These are phyloP conservation scores for Cryptococcus floricola DNA, from an alignment of 1,284 basidiomycete species.

Conservation along the genomic window DNA sequence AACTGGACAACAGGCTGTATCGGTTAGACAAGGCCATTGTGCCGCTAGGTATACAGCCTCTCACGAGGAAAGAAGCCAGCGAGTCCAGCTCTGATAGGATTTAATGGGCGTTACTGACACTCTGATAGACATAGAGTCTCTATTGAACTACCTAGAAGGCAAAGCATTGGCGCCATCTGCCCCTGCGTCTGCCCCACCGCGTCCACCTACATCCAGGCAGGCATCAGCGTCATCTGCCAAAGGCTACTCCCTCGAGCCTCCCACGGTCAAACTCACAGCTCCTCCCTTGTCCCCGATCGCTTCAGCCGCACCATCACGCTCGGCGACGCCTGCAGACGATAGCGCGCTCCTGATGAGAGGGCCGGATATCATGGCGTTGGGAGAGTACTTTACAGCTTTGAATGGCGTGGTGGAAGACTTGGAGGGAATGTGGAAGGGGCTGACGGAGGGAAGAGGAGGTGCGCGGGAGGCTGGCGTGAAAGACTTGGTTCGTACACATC, in stretches of 20 bases:
- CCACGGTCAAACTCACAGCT: slow-evolving; percentile 3
- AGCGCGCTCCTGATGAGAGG: slow-evolving; percentile 33
- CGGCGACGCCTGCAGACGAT: slow-evolving; percentile 32
- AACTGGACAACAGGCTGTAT: slow-evolving; percentile 45
- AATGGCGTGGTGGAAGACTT: slow-evolving; percentile 42
- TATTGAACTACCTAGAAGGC: slow-evolving; percentile 17
- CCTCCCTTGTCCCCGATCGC: slow-evolving; percentile 16
- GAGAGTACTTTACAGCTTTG: slow-evolving; percentile 41
- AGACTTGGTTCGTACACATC: slow-evolving; percentile 34
- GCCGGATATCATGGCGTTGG: slow-evolving; percentile 39
- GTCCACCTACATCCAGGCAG: neutral
- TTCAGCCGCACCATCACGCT: slow-evolving; percentile 17
- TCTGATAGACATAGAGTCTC: slow-evolving; percentile 32
- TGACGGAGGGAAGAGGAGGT: slow-evolving; percentile 38
- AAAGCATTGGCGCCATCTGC: slow-evolving; percentile 3
- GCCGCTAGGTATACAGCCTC: slow-evolving; percentile 44
- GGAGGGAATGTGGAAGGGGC: slow-evolving; percentile 44
- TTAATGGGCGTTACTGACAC: neutral
- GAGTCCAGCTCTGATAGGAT: slow-evolving; percentile 4
- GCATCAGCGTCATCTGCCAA: slow-evolving; percentile 5
- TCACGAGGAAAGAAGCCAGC: slow-evolving; percentile 35
- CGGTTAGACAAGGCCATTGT: slow-evolving; percentile 47
- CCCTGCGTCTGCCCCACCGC: neutral
- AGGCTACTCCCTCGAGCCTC: slow-evolving; percentile 26
- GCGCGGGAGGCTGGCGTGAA: slow-evolving; percentile 42